Evolutionary conservation across 176 grass and related monocot species (phyloP), one percentile per base, ranked within the genome.

Genomic region (Oryza coarctata): DNA sequence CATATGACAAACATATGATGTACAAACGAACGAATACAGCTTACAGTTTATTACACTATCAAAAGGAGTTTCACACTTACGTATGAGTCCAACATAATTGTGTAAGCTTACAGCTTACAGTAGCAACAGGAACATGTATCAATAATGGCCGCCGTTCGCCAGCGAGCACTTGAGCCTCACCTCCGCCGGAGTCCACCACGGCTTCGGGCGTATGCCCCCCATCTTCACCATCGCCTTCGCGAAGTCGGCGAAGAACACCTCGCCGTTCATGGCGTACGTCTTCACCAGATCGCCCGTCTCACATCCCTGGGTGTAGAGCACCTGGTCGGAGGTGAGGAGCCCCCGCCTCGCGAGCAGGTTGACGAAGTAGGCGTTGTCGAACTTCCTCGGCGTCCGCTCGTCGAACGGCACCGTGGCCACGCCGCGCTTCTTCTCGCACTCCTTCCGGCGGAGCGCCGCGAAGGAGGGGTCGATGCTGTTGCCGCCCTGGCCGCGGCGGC

Each of bases 281-380:
- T 40, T 4, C 10, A 94, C 91, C 3, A 94, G 81, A 0, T 36
- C 65, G 47, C 88, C 85, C 0, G 66, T 67, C 9, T 63, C 74
- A 0, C 85, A 72, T 0, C 89, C 84, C 29, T 71, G 68, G 22
- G 83, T 68, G 57, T 81, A 95, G 23, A 95, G 88, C 71, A 65
- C 78, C 74, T 95, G 93, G 33, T 92, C 93, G 0, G 93, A 92
- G 45, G 71, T 81, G 14, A 95, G 84, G 26, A 95, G 87, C 14
- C 90, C 90, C 2, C 82, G 27, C 0, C 60, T 68, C 15, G 57
- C 74, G 1, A 87, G 41, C 69, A 95, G 74, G 74, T 95, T 85
- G 31, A 55, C 47, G 79, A 81, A 95, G 82, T 92, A 95, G 1
- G 81, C 55, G 40, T 88, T 92, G 75, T 95, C 93, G 5, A 95